Conservation (phyloP, 768 basidiomycete genomes). For the Amanita muscaria region DNA sequence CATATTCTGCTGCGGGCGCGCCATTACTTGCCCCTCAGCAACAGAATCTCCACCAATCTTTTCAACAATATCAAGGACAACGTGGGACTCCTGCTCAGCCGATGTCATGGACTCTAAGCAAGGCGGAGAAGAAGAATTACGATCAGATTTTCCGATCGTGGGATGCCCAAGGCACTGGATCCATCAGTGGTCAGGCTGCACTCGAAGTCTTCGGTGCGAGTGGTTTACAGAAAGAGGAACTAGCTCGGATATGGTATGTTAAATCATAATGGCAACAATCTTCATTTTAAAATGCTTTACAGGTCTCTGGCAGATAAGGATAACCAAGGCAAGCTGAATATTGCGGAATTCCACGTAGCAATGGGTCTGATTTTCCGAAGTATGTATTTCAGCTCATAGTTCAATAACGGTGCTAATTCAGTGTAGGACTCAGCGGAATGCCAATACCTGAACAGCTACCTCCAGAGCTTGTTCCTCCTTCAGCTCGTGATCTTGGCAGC, state of each 20-base stretch:
- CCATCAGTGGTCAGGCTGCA: conserved; percentile 78
- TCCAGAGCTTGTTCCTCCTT: conserved; percentile 84
- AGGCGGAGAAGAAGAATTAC: conserved; percentile 93
- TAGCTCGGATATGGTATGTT: conserved; percentile 87
- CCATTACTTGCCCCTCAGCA: conserved; percentile 65
- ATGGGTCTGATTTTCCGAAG: conserved; percentile 97
- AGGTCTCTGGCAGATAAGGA: conserved; percentile 92
- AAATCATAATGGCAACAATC: neutral
- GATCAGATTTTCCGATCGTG: conserved; percentile 96
- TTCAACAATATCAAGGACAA: conserved; percentile 75
- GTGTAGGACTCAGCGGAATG: conserved; percentile 82
- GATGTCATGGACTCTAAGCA: conserved; percentile 80
- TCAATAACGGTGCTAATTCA: neutral
- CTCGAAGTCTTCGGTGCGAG: conserved; percentile 92
- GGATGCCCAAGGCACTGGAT: conserved; percentile 75
- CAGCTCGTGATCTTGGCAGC: conserved; percentile 77
- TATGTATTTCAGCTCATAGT: conserved; percentile 33
- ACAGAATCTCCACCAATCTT: conserved; percentile 69
- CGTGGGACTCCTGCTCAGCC: conserved; percentile 54
- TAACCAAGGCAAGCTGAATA: conserved; percentile 90
- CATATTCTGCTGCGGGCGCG: conserved; percentile 47
- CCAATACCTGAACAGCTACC: conserved; percentile 83
- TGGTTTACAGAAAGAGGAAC: conserved; percentile 79
- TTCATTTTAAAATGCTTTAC: neutral
- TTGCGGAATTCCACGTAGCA: conserved; percentile 95